Evolutionary conservation across 768 basidiomycete genomes (phyloP).

Genomic region (Serendipita sp.): DNA sequence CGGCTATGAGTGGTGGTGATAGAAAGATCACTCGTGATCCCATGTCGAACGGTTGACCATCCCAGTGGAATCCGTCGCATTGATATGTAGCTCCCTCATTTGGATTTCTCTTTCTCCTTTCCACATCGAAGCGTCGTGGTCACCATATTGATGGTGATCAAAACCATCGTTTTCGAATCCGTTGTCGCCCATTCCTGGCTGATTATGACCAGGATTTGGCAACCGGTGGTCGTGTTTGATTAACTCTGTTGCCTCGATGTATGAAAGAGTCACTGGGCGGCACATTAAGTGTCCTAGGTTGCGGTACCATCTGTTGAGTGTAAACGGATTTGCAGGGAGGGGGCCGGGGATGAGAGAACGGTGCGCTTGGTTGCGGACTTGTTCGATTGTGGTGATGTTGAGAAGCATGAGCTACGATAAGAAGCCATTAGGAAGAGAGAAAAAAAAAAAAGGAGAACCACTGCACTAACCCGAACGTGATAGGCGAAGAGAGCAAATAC

Average conservation of each 20-base stretch:
- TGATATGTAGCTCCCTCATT: neutral
- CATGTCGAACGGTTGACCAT: conserved; percentile 1
- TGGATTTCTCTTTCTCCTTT: neutral
- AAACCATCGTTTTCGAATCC: neutral
- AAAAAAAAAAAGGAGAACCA: neutral
- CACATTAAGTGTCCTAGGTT: conserved; percentile 68
- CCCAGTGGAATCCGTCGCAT: neutral
- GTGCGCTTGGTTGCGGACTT: conserved; percentile 81
- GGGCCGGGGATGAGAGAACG: conserved; percentile 42
- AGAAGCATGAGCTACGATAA: conserved; percentile 48
- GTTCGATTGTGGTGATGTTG: conserved; percentile 93
- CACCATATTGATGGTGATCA: neutral
- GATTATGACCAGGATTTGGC: conserved; percentile 49
- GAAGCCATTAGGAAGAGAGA: conserved; percentile 6
- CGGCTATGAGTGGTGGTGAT: neutral
- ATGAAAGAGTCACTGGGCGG: conserved; percentile 63
- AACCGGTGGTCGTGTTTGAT: conserved; percentile 57
- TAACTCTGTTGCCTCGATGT: conserved; percentile 46
- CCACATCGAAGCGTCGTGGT: neutral
- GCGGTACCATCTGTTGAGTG: conserved; percentile 54
- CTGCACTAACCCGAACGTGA: conserved; percentile 59
- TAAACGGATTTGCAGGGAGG: conserved; percentile 72
- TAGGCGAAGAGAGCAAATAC: conserved; percentile 63
- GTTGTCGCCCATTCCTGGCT: neutral
- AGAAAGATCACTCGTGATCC: neutral